These are phyloP conservation scores for Raphanus hybrid DNA, from an alignment of 441 rosid genomes.

Conservation along the genomic window DNA sequence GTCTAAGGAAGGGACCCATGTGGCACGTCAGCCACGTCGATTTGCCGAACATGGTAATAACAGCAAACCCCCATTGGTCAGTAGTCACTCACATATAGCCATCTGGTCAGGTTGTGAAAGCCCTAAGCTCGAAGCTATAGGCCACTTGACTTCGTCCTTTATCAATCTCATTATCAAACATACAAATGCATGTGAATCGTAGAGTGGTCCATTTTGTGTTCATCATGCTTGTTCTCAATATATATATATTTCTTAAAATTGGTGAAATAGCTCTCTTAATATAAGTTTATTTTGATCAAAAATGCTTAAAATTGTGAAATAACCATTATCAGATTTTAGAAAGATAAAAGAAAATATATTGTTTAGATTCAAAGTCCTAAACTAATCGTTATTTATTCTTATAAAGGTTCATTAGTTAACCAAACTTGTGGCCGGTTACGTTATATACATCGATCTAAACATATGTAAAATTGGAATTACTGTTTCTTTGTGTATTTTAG, in stretches of 20 bases:
- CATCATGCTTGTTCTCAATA: not conserved
- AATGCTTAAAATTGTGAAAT: not conserved
- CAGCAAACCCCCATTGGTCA: conserved; percentile 19
- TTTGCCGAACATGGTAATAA: conserved; percentile 10
- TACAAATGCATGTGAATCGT: conserved; percentile 22
- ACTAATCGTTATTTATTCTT: not conserved
- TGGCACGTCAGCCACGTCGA: conserved; percentile 33
- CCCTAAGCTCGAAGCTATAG: conserved; percentile 30
- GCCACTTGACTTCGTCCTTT: conserved; percentile 26
- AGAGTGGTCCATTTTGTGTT: conserved; percentile 26
- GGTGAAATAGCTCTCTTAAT: no score
- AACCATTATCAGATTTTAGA: not conserved
- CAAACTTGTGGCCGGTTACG: not conserved
- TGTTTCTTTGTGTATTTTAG: not conserved
- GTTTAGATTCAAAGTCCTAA: not conserved
- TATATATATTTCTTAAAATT: not conserved
- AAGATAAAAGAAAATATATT: not conserved
- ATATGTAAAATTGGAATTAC: not conserved
- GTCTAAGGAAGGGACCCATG: conserved; percentile 18
- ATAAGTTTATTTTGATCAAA: no score
- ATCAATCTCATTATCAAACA: conserved; percentile 22
- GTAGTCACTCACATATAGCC: conserved; percentile 33
- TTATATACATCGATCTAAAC: not conserved
- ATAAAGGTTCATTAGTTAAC: not conserved
- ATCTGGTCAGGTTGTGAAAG: conserved; percentile 33